Evolutionary conservation across 352 stramenopile species (phyloP).

Genomic region (Phytopythium kandeliae): DNA sequence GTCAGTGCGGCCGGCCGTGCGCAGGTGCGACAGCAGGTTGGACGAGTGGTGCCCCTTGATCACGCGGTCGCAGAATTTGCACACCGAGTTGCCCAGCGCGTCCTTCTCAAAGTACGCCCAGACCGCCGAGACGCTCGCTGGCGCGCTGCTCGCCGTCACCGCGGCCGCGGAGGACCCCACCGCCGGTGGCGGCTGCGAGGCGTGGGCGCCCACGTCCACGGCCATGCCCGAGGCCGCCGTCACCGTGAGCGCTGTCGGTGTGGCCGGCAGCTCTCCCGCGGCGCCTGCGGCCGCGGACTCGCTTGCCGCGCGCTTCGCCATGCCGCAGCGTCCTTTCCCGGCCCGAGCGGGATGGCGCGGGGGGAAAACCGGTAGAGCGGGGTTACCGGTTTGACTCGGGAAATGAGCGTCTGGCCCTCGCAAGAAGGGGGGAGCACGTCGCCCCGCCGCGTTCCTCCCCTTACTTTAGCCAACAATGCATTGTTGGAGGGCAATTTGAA

Average conservation of each 20-base stretch:
- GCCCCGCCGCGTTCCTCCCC: constrained; percentile 5
- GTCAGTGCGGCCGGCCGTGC: constrained; percentile 67
- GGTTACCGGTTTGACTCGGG: constrained; percentile 6
- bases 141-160: constrained; percentile 13
- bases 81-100: constrained; percentile 65
- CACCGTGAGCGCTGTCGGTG: neutral
- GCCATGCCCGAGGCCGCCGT: neutral
- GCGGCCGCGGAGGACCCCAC: constrained; percentile 4
- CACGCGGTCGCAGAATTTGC: constrained; percentile 81
- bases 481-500: neutral
- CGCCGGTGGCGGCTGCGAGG: constrained; percentile 8
- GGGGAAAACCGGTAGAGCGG: constrained; percentile 25
- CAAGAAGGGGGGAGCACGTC: constrained; percentile 2
- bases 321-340: constrained; percentile 1
- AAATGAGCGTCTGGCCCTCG: neutral
- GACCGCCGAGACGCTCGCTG: constrained; percentile 69
- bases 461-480: neutral
- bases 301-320: constrained; percentile 6
- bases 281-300: neutral
- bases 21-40: constrained; percentile 75
- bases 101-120: constrained; percentile 84
- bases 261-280: neutral
- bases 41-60: constrained; percentile 85
- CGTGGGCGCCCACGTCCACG: constrained; percentile 4
- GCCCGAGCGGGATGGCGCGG: neutral